Conservation (phyloP, 495 filamentous ascomycete species). For the Immersiella caudata region DNA sequence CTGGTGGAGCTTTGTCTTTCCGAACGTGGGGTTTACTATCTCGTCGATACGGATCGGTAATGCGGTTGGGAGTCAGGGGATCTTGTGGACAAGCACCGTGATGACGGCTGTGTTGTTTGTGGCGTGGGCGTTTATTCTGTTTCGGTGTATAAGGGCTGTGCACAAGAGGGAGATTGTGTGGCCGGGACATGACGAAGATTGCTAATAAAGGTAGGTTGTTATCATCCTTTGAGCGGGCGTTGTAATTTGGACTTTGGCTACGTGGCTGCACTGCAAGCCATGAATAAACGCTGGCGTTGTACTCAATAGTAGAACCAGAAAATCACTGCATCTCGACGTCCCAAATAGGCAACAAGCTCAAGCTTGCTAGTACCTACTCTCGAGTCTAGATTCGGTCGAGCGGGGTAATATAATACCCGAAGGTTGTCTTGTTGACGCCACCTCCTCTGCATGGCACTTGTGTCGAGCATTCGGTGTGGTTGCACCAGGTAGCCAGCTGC, state of each 20-base stretch:
- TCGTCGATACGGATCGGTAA: constrained; percentile 52
- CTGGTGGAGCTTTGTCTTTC: constrained; percentile 63
- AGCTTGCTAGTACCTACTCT: background rate
- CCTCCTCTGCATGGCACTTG: background rate
- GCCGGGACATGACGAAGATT: constrained; percentile 66
- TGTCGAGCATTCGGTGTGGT: background rate
- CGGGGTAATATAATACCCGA: background rate
- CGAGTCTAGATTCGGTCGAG: background rate
- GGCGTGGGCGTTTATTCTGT: constrained; percentile 61
- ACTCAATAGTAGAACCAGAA: no score
- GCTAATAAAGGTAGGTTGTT: no score
- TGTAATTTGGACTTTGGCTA: no score
- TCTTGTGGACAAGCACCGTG: constrained; percentile 51
- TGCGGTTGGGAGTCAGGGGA: constrained; percentile 42
- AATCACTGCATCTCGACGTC: background rate
- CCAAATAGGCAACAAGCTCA: background rate
- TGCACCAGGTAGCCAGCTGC: background rate
- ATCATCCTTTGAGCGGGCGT: no score
- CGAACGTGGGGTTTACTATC: constrained; percentile 60
- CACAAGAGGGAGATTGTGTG: constrained; percentile 58
- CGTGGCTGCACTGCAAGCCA: no score
- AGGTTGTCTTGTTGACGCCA: background rate
- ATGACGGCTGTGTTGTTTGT: constrained; percentile 58
- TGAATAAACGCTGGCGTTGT: no score
- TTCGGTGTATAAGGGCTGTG: constrained; percentile 58